phyloP scores from a whole-genome alignment of 2,329 filamentous ascomycete genomes.

The Stachybotrys elegans region DNA sequence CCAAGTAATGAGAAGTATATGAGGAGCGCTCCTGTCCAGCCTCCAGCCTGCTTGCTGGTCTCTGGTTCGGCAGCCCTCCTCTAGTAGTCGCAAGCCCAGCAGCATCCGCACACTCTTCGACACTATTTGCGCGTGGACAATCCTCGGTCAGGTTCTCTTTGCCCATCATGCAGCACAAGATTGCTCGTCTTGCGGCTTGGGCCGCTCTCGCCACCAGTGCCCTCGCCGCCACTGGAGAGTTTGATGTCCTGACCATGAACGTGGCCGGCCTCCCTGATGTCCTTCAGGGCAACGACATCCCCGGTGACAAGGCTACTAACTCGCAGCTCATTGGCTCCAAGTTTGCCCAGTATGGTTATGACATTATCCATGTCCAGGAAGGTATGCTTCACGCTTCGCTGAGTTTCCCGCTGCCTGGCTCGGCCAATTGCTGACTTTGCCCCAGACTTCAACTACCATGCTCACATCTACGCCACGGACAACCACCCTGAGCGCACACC shows the following conservation, averaged over 20 bases:
- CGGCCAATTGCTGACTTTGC: not conserved
- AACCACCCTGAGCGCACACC: constrained; percentile 55
- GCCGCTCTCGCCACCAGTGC: not conserved
- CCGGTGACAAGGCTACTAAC: constrained; percentile 57
- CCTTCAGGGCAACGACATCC: constrained; percentile 54
- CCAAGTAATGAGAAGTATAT: too few species aligned
- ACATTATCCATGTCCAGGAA: constrained; percentile 62
- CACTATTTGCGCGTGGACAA: too few species aligned
- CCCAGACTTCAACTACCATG: constrained; percentile 63
- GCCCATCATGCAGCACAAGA: not conserved
- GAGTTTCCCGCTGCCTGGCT: not conserved
- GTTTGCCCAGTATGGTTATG: constrained; percentile 52
- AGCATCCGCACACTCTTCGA: too few species aligned
- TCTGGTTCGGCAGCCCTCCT: too few species aligned
- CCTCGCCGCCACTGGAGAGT: constrained; percentile 24
- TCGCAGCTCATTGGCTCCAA: constrained; percentile 49
- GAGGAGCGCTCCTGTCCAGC: too few species aligned
- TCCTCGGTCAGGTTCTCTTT: too few species aligned
- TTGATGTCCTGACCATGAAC: constrained; percentile 52
- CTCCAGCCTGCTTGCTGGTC: too few species aligned
- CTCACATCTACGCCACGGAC: constrained; percentile 56
- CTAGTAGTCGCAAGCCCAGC: too few species aligned
- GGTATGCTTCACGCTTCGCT: too few species aligned
- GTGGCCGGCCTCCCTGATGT: constrained; percentile 54
- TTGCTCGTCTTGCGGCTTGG: not conserved